Evolutionary conservation across 768 basidiomycete species (phyloP), one percentile per base, ranked within the genome.

Genomic region (Leccinum uliginosum): DNA sequence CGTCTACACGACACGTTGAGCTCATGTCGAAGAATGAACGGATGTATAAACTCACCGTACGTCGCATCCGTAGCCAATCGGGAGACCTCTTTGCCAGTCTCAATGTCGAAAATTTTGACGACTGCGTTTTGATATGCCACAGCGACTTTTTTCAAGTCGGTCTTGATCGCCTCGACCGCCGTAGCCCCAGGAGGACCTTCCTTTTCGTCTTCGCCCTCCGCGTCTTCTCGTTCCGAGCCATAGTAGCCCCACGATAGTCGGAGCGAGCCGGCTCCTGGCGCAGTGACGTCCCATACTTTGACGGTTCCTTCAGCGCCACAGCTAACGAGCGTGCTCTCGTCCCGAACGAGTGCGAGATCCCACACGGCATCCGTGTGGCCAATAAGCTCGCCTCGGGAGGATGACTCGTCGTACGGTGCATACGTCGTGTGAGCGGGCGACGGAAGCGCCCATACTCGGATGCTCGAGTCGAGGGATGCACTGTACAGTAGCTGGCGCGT

Each of bases 281-380:
- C 83, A 63, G 83, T 83, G 50, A 92, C 87, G 63, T 93, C 91
- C 95, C 96, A 98, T 14, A 96, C 84, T 73, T 97, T 97, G 63
- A 98, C 88, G 0, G 83, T 75, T 19, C 95, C 95, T 69, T 98
- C 96, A 4, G 94, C 90, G 47, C 91, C 88, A 68, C 91, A 93
- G 62, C 89, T 91, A 55, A 96, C 90, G 43, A 98, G 79, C 8
- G 88, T 86, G 56, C 83, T 84, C 69, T 92, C 89, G 59, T 91
- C 88, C 54, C 90, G 81, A 26, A 93, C 83, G 21, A 96, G 82
- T 10, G 90, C 87, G 51, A 98, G 76, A 68, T 94, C 97, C 97
- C 97, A 99, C 24, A 98, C 89, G 6, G 93, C 93, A 68, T 99
- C 95, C 5, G 93, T 92, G 70, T 97, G 93, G 4, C 95, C 93